Base-by-base conservation (phyloP, 2,329 filamentous ascomycete genomes). In the Fusarium azukiicola region DNA sequence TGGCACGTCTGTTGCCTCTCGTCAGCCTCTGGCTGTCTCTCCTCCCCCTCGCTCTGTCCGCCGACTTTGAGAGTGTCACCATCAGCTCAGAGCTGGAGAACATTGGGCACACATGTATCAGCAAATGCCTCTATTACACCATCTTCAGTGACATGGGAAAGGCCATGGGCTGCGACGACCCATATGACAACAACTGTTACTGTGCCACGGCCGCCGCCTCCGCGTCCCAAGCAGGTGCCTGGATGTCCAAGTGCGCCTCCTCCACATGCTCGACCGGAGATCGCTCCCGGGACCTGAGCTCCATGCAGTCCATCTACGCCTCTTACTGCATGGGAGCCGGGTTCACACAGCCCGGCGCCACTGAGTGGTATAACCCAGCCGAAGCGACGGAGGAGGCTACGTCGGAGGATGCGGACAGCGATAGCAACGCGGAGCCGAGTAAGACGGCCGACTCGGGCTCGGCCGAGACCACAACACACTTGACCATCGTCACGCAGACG, bases 271-370 rank as follows among this genome's bases (percentile, higher is more conserved):
- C 72, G 13, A 75, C 69, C 14, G 82, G 82, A 6, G 82, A 84
- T 67, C 72, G 67, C 9, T 63, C 75, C 16, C 72, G 79, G 10
- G 82, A 84, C 64, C 72, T 84, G 54, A 78, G 27, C n/a, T 79
- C 81, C 10, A 81, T 84, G 75, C 76, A 82, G 23, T 82, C 80
- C 21, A 66, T 79, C 66, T 84, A 84, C 32, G 82, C 68, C 32
- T 82, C 82, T 1, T 84, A 84, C 38, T 84, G 82, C 19, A 83
- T 83, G 74, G 81, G 64, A 12, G 82, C 82, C 2, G 81, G 82
- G 2, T 84, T 78, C 67, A 79, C 78, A 0, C 82, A 84, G 3
- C 75, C 81, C 2, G 82, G 82, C 44, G 81, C 81, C 38, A 80
- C 75, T 10, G 61, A 71, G 13, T 81, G 82, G 81, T 84, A 81